A percentile compares a stretch with the other conserved stretches of the same genome.
These are phyloP conservation scores for Ustilago sp. DNA, from an alignment of 1,284 basidiomycete genomes.

Conservation along the genomic window DNA sequence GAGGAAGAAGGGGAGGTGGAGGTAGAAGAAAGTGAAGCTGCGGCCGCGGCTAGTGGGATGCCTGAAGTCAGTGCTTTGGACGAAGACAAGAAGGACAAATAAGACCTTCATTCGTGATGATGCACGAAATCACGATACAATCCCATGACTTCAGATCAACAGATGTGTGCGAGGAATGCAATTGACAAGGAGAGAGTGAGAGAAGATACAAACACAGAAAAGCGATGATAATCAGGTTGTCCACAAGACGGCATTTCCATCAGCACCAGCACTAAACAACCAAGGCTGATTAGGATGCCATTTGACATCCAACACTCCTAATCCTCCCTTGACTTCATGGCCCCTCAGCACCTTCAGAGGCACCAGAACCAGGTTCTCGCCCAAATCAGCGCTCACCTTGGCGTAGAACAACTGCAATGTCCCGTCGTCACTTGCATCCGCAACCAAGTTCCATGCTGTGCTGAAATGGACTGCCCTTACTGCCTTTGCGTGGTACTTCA, in stretches of 20 bases:
- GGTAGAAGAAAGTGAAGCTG: conserved; percentile 18
- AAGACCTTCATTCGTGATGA: background rate
- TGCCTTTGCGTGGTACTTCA: conserved; percentile 94
- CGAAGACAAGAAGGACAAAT: conserved; percentile 28
- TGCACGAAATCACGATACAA: background rate
- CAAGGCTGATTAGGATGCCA: conserved; percentile 93
- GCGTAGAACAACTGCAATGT: conserved; percentile 97
- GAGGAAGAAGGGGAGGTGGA: conserved; percentile 4
- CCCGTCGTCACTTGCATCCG: conserved; percentile 95
- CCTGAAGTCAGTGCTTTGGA: conserved; percentile 8
- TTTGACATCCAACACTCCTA: conserved; percentile 89
- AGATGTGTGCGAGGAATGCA: background rate
- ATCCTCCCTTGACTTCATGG: conserved; percentile 83
- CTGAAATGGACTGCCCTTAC: conserved; percentile 93
- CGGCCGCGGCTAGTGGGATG: conserved; percentile 28
- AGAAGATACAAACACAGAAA: background rate
- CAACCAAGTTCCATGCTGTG: conserved; percentile 84
- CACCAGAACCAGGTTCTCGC: conserved; percentile 95
- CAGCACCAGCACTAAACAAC: conserved; percentile 91
- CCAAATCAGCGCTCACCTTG: conserved; percentile 81
- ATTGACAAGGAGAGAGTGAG: background rate
- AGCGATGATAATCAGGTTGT: conserved; percentile 45
- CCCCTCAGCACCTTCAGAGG: conserved; percentile 95
- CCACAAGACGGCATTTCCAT: conserved; percentile 90
- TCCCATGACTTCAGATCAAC: background rate